These are phyloP conservation scores for Xylaria hypoxylon DNA, from an alignment of 2,329 filamentous ascomycete species.

Conservation along the genomic window DNA sequence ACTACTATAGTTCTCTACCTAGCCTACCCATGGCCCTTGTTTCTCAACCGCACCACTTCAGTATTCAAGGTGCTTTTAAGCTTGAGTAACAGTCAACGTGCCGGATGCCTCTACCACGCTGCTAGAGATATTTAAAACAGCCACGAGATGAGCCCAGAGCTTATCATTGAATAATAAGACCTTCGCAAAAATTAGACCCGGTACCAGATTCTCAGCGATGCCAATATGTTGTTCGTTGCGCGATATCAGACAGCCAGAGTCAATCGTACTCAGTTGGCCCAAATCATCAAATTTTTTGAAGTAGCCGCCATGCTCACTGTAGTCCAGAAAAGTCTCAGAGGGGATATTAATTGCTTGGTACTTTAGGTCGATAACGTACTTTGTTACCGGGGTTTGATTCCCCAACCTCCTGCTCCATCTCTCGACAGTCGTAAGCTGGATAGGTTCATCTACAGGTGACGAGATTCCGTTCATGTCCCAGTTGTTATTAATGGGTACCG, in stretches of 20 bases:
- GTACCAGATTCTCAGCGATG: neutral
- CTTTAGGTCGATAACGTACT: neutral
- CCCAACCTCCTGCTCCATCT: neutral
- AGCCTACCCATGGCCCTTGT: too few species aligned
- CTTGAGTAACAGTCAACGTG: neutral
- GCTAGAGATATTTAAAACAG: too few species aligned
- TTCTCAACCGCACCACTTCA: too few species aligned
- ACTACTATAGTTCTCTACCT: too few species aligned
- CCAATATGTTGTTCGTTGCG: neutral
- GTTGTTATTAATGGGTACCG: neutral
- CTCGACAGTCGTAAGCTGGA: neutral
- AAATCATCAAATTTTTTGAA: neutral
- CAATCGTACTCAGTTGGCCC: neutral
- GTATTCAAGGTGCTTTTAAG: constrained; percentile 17
- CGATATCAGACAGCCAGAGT: constrained; percentile 12
- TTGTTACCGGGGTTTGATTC: too few species aligned
- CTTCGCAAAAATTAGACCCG: neutral
- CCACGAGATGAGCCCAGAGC: neutral
- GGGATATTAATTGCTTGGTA: neutral
- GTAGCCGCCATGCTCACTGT: neutral
- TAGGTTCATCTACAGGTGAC: neutral
- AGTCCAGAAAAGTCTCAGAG: neutral
- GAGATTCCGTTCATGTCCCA: neutral
- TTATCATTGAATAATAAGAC: constrained; percentile 8
- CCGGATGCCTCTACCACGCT: neutral